Evolutionary conservation across 805 yeast genomes (phyloP).

Genomic region (Candida pini): DNA sequence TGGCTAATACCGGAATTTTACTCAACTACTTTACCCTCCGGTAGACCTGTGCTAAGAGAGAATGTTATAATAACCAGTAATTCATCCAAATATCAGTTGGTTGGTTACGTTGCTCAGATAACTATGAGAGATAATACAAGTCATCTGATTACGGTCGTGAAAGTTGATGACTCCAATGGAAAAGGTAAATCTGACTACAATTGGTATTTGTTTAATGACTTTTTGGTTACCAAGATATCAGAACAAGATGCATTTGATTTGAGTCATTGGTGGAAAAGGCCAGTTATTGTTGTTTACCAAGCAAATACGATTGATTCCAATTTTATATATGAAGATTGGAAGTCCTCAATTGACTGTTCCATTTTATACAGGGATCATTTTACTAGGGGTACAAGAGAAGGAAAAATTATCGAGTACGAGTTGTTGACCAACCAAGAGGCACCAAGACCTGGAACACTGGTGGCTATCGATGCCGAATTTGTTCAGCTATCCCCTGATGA

Average conservation of each 20-base stretch:
- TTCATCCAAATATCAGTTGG: slow-evolving; percentile 47
- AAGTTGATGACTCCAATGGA: slow-evolving; percentile 29
- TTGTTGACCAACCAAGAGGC: slow-evolving; percentile 64
- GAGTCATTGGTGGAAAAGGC: slow-evolving; percentile 75
- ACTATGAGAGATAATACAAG: slow-evolving; percentile 48
- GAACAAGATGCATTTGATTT: slow-evolving; percentile 76
- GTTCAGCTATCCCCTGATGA: slow-evolving; percentile 76
- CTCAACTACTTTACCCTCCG: slow-evolving; percentile 22
- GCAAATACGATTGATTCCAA: slow-evolving; percentile 36
- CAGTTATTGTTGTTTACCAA: slow-evolving; percentile 66
- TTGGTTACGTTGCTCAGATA: slow-evolving; percentile 68
- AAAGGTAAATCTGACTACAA: slow-evolving; percentile 16
- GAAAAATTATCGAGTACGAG: slow-evolving; percentile 56
- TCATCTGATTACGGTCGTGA: slow-evolving; percentile 56
- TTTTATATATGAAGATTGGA: slow-evolving; percentile 47
- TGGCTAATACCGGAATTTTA: slow-evolving; percentile 65
- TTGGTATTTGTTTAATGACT: slow-evolving; percentile 91
- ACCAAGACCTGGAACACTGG: slow-evolving; percentile 67
- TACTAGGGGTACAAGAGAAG: slow-evolving; percentile 59
- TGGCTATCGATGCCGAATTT: slow-evolving; percentile 97
- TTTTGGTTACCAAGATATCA: slow-evolving; percentile 69
- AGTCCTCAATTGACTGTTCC: slow-evolving; percentile 47
- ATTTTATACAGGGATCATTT: slow-evolving; percentile 73
- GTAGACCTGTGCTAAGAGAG: slow-evolving; percentile 22
- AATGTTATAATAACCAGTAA: slow-evolving; percentile 17